phyloP scores from a whole-genome alignment of 2,329 filamentous ascomycete species.

The Fusarium nematophilum region DNA sequence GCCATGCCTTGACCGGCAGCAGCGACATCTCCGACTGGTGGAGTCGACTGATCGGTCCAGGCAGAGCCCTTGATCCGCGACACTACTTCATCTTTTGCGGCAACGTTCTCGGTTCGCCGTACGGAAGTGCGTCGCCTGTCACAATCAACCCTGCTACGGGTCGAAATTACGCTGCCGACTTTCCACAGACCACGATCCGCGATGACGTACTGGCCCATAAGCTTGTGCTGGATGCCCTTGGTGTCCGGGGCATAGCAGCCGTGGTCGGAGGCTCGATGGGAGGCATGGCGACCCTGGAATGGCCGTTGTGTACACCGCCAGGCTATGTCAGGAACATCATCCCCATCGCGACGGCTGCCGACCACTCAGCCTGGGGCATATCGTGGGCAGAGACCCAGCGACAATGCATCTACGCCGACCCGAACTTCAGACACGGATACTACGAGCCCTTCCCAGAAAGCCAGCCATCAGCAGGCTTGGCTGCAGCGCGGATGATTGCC shows the following conservation, averaged over 20 bases:
- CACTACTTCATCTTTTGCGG: conserved; percentile 7
- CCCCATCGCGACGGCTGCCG: conserved; percentile 5
- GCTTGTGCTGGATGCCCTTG: conserved; percentile 1
- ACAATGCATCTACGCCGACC: conserved; percentile 8
- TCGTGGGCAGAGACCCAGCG: conserved; percentile 10
- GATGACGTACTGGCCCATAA: conserved; percentile 12
- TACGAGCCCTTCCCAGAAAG: too few relatives aligned
- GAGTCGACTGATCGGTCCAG: conserved; percentile 10
- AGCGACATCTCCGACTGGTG: conserved; percentile 14
- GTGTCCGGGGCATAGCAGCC: not conserved
- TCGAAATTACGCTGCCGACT: conserved; percentile 1
- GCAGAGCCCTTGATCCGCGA: conserved; percentile 10
- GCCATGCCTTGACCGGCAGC: conserved; percentile 15
- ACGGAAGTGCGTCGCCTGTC: conserved; percentile 10
- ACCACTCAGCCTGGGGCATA: conserved; percentile 16
- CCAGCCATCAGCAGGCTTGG: conserved; percentile 2
- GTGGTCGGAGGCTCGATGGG: conserved; percentile 18
- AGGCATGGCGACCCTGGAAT: conserved; percentile 11
- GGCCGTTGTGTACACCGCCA: not conserved
- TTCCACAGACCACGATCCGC: conserved; percentile 8
- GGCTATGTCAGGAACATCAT: conserved; percentile 9
- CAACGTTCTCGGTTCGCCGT: conserved; percentile 8
- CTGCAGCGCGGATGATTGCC: conserved; percentile 7
- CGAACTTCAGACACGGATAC: conserved; percentile 3
- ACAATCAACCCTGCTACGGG: conserved; percentile 4